Conservation (phyloP, 106 monocot species). For the Amphibolis antarctica region DNA sequence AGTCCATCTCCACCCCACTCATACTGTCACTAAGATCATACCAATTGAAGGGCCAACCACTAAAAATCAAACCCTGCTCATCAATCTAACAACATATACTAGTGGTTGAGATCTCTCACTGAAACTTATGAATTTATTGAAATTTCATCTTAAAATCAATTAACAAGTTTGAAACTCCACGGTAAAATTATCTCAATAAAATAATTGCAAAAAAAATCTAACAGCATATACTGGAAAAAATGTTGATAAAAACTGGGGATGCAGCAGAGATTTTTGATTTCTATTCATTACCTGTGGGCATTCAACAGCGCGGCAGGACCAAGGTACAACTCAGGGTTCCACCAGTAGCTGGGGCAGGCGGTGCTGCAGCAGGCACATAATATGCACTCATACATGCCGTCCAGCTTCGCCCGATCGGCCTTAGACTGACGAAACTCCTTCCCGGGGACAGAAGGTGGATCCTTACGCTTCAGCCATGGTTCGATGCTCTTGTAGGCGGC, state of each 20-base stretch:
- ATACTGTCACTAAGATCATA: no score
- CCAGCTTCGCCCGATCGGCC: conserved; percentile 78
- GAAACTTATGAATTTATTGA: no score
- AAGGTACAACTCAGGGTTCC: conserved; percentile 89
- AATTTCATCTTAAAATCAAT: no score
- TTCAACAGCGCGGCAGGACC: conserved; percentile 93
- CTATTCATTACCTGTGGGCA: conserved; percentile 47
- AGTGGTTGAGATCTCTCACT: no score
- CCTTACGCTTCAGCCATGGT: conserved; percentile 96
- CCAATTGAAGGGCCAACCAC: no score
- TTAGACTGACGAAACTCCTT: conserved; percentile 82
- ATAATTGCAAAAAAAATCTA: no score
- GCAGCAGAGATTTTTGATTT: background rate
- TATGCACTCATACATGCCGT: conserved; percentile 98
- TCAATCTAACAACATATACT: no score
- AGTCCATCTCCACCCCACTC: no score
- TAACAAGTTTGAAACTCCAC: no score
- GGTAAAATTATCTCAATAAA: no score
- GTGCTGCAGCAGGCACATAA: conserved; percentile 95
- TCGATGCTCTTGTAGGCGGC: conserved; percentile 91
- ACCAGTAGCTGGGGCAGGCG: conserved; percentile 96
- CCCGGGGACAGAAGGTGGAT: conserved; percentile 33
- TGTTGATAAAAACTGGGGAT: background rate
- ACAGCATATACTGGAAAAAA: no score
- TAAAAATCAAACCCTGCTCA: no score